Evolutionary conservation across 768 basidiomycete species (phyloP).

Genomic region (Termitomyces sp.): DNA sequence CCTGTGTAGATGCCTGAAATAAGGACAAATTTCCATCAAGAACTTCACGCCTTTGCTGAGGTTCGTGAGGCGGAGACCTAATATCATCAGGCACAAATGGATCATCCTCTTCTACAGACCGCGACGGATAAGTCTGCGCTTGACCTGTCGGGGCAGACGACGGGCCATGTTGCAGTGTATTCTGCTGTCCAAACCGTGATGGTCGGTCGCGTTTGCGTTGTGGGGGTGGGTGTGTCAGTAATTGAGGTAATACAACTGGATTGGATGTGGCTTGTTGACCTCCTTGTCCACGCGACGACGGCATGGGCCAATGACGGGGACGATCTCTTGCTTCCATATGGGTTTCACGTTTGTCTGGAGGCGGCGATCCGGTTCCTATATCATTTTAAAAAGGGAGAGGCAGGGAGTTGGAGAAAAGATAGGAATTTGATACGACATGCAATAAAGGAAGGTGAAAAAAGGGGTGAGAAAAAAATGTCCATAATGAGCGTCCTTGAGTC

Average conservation of each 20-base stretch:
- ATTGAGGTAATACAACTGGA: neutral
- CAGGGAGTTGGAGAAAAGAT: constrained; percentile 15
- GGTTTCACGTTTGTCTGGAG: constrained; percentile 26
- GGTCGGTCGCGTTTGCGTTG: constrained; percentile 15
- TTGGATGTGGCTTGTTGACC: neutral
- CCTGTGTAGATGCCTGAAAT: constrained; percentile 8
- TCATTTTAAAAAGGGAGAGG: constrained; percentile 28
- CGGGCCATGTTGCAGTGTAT: neutral
- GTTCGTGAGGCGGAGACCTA: constrained; percentile 8
- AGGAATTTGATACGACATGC: constrained; percentile 17
- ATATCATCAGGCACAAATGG: constrained; percentile 18
- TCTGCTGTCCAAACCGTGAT: constrained; percentile 20
- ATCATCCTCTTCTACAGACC: constrained; percentile 16
- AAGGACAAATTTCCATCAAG: constrained; percentile 5
- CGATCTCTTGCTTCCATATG: constrained; percentile 1
- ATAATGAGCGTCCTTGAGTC: constrained; percentile 36
- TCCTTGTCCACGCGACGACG: constrained; percentile 2
- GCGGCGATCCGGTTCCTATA: constrained; percentile 46
- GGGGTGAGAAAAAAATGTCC: constrained; percentile 32
- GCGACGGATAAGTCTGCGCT: neutral
- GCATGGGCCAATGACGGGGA: neutral
- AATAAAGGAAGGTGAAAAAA: constrained; percentile 24
- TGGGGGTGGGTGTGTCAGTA: constrained; percentile 4
- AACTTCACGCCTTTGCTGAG: constrained; percentile 7
- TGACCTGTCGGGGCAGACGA: neutral